A percentile compares a stretch with the other conserved stretches of the same genome.
Evolutionary conservation across 2,329 filamentous ascomycete genomes (phyloP).

Genomic region (Aspergillus chevalieri): DNA sequence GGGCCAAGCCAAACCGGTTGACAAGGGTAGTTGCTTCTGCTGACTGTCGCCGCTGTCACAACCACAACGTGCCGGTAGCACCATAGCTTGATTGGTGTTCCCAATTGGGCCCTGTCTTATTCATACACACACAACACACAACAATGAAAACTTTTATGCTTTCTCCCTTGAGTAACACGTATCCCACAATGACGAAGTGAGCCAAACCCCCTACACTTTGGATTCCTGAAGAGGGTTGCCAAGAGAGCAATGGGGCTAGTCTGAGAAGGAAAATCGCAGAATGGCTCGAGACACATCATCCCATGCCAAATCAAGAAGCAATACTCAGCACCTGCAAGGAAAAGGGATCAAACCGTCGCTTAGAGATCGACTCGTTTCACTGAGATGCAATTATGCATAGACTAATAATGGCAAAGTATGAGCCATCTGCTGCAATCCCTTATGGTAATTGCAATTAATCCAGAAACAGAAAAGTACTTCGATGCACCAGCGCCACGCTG

Average conservation of each 20-base stretch:
- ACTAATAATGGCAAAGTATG: not conserved
- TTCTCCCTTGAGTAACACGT: too few relatives aligned
- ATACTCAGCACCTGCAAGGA: not conserved
- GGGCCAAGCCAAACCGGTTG: too few relatives aligned
- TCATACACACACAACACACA: too few relatives aligned
- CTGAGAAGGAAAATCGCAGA: not conserved
- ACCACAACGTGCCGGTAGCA: too few relatives aligned
- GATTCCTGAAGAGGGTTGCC: not conserved
- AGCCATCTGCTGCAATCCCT: not conserved
- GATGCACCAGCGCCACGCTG: not conserved
- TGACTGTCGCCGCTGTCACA: too few relatives aligned
- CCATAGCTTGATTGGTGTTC: too few relatives aligned
- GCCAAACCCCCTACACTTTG: not conserved
- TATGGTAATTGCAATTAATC: not conserved
- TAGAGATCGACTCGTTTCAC: not conserved
- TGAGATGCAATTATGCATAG: not conserved
- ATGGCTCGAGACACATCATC: not conserved
- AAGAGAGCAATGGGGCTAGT: not conserved
- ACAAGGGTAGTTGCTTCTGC: too few relatives aligned
- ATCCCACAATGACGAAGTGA: not conserved
- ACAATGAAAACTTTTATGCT: too few relatives aligned
- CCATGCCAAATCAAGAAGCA: not conserved
- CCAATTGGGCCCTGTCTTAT: too few relatives aligned
- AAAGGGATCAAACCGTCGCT: not conserved
- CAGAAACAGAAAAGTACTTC: not conserved